Evolutionary conservation across 345 rosid species (phyloP), one percentile per base, ranked within the genome.

Genomic region (Excoecaria agallocha): DNA sequence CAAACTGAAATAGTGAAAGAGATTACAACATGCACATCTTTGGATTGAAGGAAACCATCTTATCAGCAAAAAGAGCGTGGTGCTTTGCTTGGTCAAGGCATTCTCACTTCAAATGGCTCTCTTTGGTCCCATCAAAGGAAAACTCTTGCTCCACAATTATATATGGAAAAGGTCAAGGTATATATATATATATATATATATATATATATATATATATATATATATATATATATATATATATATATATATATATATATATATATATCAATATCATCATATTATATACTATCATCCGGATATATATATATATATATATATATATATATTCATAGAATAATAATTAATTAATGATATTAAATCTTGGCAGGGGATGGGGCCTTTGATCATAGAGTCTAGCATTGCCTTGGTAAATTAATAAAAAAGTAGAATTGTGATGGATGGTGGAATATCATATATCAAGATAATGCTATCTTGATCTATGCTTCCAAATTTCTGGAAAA

Each of bases 141-240:
- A 74, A 77, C 83, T 54, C 76, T 85, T 74, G 87, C 86, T 20
- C 90, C 90, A 30, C 75, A 82, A 56, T 73, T 87, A 0, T 85
- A 85, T 77, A 77, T 79, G 85, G 83, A 79, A 49, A 84, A 85
- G 68, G 87, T 87, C 4, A 85, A 87, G 85, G 86, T 83, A 77
- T 13, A 8, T 49, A 56, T n/a, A n/a, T n/a, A n/a, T n/a, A n/a
- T n/a, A n/a, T n/a, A n/a, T n/a, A n/a, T n/a, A n/a, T n/a, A n/a
- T n/a, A n/a, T n/a, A n/a, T n/a, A n/a, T n/a, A n/a, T n/a, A n/a
- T n/a, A n/a, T n/a, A n/a, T n/a, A n/a, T n/a, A n/a, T n/a, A n/a
- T n/a, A n/a, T n/a, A n/a, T n/a, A n/a, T n/a, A n/a, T n/a, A n/a
- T n/a, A n/a, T n/a, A n/a, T n/a, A n/a, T n/a, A n/a, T n/a, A n/a